phyloP scores from a whole-genome alignment of 495 filamentous ascomycete species.

The Penicillium soppii region DNA sequence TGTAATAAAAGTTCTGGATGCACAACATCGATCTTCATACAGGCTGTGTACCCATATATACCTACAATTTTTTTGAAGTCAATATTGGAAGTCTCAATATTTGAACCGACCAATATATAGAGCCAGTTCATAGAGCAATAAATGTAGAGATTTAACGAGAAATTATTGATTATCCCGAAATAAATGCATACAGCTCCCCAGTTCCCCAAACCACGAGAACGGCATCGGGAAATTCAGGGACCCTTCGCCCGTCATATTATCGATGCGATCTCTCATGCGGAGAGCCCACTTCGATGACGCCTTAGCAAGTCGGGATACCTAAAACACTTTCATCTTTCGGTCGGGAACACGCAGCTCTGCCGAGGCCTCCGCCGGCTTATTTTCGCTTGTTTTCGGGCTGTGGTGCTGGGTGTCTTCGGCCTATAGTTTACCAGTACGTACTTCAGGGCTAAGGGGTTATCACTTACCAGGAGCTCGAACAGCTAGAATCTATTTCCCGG shows the following conservation, averaged over 20 bases:
- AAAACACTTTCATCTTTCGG: conserved; percentile 15
- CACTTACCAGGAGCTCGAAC: background rate
- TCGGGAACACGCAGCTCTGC: conserved; percentile 12
- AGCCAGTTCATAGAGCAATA: background rate
- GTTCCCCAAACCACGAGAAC: conserved; percentile 24
- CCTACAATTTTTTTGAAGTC: no score
- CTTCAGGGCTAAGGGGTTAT: background rate
- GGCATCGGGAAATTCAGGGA: conserved; percentile 33
- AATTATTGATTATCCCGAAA: background rate
- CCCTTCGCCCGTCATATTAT: conserved; percentile 11
- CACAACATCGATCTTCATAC: background rate
- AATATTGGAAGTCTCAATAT: no score
- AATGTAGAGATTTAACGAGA: background rate
- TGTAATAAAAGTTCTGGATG: background rate
- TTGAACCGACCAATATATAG: background rate
- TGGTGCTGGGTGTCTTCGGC: background rate
- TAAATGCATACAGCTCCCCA: background rate
- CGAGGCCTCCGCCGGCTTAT: conserved; percentile 24
- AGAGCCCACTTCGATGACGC: conserved; percentile 9
- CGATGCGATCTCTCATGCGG: conserved; percentile 9
- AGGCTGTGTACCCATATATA: no score
- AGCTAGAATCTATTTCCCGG: background rate
- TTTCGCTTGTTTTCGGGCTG: conserved; percentile 17
- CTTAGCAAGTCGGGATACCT: conserved; percentile 18
- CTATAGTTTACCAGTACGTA: background rate